These are phyloP conservation scores for Amoebophrya sp. DNA, from an alignment of 169 alveolate genomes.

Conservation along the genomic window DNA sequence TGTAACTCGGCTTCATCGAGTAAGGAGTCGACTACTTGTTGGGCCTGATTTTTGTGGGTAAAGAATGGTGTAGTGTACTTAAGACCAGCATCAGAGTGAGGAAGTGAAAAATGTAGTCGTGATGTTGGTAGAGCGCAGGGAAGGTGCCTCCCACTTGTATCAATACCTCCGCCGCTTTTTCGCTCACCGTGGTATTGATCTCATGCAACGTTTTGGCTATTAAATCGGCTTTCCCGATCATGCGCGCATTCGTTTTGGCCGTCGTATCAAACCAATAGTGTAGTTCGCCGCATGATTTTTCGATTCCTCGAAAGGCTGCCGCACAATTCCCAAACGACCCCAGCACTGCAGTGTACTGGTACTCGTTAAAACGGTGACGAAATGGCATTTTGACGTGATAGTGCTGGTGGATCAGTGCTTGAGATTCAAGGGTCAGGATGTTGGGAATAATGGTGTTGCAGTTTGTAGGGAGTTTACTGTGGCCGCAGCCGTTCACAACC, in stretches of 20 bases:
- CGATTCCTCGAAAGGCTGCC: neutral
- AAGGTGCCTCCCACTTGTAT: no score
- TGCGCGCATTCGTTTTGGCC: neutral
- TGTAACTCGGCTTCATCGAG: neutral
- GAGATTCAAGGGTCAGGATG: no score
- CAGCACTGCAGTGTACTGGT: neutral
- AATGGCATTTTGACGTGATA: neutral
- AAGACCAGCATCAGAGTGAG: no score
- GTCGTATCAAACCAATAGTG: neutral
- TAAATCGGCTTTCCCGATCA: neutral
- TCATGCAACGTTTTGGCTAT: neutral
- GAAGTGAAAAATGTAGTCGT: no score
- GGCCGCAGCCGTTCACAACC: no score
- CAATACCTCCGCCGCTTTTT: neutral
- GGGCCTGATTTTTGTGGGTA: neutral
- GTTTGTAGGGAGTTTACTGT: no score
- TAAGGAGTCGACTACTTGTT: neutral
- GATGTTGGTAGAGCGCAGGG: no score
- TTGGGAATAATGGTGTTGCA: no score
- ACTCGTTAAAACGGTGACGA: neutral
- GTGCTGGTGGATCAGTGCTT: no score
- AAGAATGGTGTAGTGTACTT: no score
- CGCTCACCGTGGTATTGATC: neutral
- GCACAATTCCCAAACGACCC: neutral
- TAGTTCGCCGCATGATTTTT: neutral